phyloP scores from a whole-genome alignment of 129 eudicot genomes.

The carrot (Daucus carota) region DH1_v3.0 NC_030384.2:44457001-44457500 shows the following conservation, averaged over 20 bases:
- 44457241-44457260: not conserved
- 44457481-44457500: constrained; percentile 9
- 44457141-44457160: not conserved
- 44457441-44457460: constrained; percentile 68
- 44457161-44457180: not conserved
- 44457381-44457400: not conserved
- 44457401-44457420: constrained; percentile 44
- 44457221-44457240: not conserved
- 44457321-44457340: not conserved
- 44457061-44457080: no score
- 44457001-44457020: no score
- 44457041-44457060: no score
- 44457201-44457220: not conserved
- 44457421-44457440: constrained; percentile 72
- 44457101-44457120: not conserved
- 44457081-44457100: no score
- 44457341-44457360: no score
- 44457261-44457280: not conserved
- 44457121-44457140: not conserved
- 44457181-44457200: not conserved
- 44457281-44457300: not conserved
- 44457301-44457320: no score
- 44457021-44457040: no score
- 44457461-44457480: not conserved
- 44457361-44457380: not conserved